Base-by-base conservation (phyloP, 169 alveolate species). In the Cryptosporidium canis region DNA sequence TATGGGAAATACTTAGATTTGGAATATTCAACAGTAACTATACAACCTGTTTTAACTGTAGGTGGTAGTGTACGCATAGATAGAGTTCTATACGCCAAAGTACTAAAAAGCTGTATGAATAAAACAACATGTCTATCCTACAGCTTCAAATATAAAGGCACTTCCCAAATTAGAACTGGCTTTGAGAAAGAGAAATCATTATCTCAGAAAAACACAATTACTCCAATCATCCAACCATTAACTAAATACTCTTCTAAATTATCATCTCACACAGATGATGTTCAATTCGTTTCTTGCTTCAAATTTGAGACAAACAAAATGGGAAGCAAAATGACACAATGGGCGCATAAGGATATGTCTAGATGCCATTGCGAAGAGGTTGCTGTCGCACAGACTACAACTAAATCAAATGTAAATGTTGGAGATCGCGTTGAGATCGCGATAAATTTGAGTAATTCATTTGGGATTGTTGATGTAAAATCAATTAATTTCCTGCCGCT, bases 391-490 rank as follows among this genome's bases (percentile, higher is more conserved):
- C 87, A 77, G 37, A 77, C 87, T 39, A 77, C 87, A 14, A 77
- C 72, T 39, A 77, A 14, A 39, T 61, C 87, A 56, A 77, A 31
- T 55, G 37, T 77, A 1, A 77, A 77, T 77, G 87, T 77, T 61
- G 87, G 87, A 33, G 87, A 77, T 77, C 68, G 87, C 11, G 41
- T 77, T 21, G 87, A 77, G 61, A 61, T 77, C 24, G 87, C 87
- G 16, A 39, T 77, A 58, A 77, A 77, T 61, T 29, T 77, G 45
- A 77, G 87, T 33, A 77, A 77, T 55, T 77, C 87, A 3, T 77
- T 77, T 39, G 87, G 87, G 1, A 45, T 77, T 35, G 72, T 77
- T 61, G 64, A 77, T 11, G 3, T 77, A 0, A 64, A 77, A 24
- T 77, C 87, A 24, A 77, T 77, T 27, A 35, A 58, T 9, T 77